Evolutionary conservation across 495 filamentous ascomycete genomes (phyloP), one percentile per base, ranked within the genome.

Genomic region (Hyaloscypha variabilis): DNA sequence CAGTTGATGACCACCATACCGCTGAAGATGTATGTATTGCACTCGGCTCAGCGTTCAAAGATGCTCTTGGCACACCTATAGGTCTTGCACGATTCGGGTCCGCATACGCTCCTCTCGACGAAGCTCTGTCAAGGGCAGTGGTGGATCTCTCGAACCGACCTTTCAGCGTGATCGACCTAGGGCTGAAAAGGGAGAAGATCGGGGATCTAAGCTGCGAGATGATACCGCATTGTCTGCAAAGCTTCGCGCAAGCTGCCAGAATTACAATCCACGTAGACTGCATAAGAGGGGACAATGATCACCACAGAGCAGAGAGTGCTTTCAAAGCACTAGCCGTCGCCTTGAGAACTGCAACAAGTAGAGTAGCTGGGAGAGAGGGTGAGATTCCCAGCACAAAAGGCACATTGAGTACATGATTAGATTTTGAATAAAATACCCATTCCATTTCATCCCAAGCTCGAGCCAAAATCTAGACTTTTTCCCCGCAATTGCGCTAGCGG

Each of bases 1-100:
- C 64, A 96, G 94, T 99, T 79, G 95, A 99, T 80, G 95, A 98
- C 83, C 95, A 99, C 81, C 95, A 99, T 82, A 97, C 94, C 6
- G 88, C 94, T 63, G 95, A 99, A 87, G 95, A 99, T 79, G 90
- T 90, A 60, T 95, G 92, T 82, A 87, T 99, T 67, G 92, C 93
- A 23, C 88, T 99, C 53, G 95, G 95, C 49, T 78, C 80, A 59
- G 93, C 94, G 34, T 96, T 98, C 80, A 88, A 88, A 56, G 72
- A 81, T 50, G 89, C 93, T 21, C 85, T 99, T 29, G 88, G 89
- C 62, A 81, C 85, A 19, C 89, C 91, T 11, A 81, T 87, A 54
- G 96, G 95, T 8, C 85, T 97, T 23, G 88, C 90, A 46, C 90
- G 95, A 19, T 99, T 97, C 82, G 96, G 95, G 24, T 87, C 82